Evolutionary conservation across 2,329 filamentous ascomycete species (phyloP), one percentile per base, ranked within the genome.

Genomic region (Aspergillus fumigatiaffinis): DNA sequence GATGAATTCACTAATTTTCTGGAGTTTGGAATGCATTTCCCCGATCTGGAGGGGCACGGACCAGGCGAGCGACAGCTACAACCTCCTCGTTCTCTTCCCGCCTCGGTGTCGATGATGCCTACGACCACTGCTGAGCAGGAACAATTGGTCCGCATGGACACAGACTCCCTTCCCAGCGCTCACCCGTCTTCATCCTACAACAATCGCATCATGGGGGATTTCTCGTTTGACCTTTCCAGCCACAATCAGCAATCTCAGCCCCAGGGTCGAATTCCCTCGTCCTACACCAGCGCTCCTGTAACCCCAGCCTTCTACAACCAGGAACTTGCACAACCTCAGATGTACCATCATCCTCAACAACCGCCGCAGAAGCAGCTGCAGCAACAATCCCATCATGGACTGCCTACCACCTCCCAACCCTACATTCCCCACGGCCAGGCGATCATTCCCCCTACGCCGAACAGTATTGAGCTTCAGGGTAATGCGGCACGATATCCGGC

Each of bases 1-100:
- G 78, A 80, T 60, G 79, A 81, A 54, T 80, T 80, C 62, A 74
- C 77, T 56, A 79, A 76, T 56, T 77, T 80, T 57, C 74, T 80
- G 57, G 77, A 80, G 54, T 79, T 80, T 66, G 76, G 76, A 58
- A 75, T 77, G 63, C 76, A 76, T 41, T 79, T 80, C 58, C 54
- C 76, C 64, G 75, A 76, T 56, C 64, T 77, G 52, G 72, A 76
- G 50, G 66, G 68, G 68, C 69, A 74, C 67, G 64, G 72, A 69
- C 69, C 72, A 68, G 59, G 67, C 58, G 68, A 73, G 64, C 66
- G 67, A 58, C 64, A 73, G 63, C 66, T 67, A 58, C 64, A 73
- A 49, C 65, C 69, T 64, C 65, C 73, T 55, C 68, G 69, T 56
- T 66, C 67, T 49, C 57, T 71, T 52, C 67, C 70, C 52, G 65